Base-by-base conservation (phyloP, 2,329 filamentous ascomycete genomes). In the Hypomyces perniciosus region DNA sequence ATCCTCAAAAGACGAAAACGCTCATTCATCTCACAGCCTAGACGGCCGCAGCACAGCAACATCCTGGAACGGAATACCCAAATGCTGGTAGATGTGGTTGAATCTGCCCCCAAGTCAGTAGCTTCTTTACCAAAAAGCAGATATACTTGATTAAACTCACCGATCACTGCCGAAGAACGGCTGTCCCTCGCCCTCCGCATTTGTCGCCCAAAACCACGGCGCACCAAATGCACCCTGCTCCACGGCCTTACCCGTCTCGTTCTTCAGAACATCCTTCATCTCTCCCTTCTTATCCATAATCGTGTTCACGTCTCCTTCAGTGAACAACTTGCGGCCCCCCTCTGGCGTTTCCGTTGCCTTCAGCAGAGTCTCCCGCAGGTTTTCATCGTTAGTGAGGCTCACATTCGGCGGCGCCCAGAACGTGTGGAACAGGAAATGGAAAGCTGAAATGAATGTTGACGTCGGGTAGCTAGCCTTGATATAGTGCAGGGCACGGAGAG, bases 161-260 rank as follows among this genome's bases (percentile, higher is more conserved):
- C 81, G 72, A 68, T 91, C 87, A 67, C 85, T 90, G 3, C 87
- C 87, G 67, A 91, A 91, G 64, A 90, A 89, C 0, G 84, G 80
- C 69, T 87, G 83, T 44, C 74, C 74, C 50, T 74, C 65, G 0
- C 84, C 84, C 54, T 76, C 65, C 2, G 62, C 64, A 58, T 85
- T 81, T 13, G 72, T 75, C 3, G 83, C 86, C 77, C 82, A 84
- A 54, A 88, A 73, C 87, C 88, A 92, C 1, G 88, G 88, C 45
- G 82, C 81, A 0, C 88, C 88, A 66, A 88, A 92, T 0, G 87
- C 88, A 0, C 87, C 88, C 45, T 70, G 72, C 35, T 80, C 77
- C 12, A 88, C 65, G 0, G 80, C 85, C 56, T 75, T 74, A 53
- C 80, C 73, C 13, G 86, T 90, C 40, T 76, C 76, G 5, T 67